phyloP scores from a whole-genome alignment of 495 filamentous ascomycete species.

The Pseudomonodictys pantanalensis region DNA sequence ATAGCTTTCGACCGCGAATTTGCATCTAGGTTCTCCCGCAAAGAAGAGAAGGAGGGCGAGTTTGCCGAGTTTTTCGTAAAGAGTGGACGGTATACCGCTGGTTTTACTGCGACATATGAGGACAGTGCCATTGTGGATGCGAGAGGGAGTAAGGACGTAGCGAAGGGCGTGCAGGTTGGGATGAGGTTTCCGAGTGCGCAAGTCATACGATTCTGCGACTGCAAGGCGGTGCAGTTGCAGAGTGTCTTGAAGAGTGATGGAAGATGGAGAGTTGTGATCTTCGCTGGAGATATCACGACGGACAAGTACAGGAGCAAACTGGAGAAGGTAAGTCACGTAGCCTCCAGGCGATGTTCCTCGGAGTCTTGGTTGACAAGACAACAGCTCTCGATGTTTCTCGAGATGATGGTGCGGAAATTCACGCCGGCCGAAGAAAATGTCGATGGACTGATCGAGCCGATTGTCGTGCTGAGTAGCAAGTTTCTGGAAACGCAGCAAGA shows the following conservation, averaged over 20 bases:
- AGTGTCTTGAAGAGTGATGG: conserved; percentile 53
- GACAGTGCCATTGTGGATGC: conserved; percentile 15
- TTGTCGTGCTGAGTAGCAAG: conserved; percentile 55
- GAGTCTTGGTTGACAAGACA: background rate
- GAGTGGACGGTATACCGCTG: conserved; percentile 63
- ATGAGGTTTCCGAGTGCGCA: conserved; percentile 57
- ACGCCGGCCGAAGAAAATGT: conserved; percentile 47
- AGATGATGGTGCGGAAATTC: conserved; percentile 44
- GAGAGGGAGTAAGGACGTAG: conserved; percentile 34
- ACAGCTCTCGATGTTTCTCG: conserved; percentile 41
- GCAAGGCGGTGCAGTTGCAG: conserved; percentile 53
- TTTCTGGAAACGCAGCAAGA: conserved; percentile 57
- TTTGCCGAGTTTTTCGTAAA: conserved; percentile 61
- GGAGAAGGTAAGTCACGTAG: conserved; percentile 22
- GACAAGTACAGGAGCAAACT: conserved; percentile 27
- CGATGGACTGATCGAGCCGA: conserved; percentile 60
- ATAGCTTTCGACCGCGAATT: conserved; percentile 73
- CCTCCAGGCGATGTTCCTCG: background rate
- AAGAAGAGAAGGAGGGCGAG: conserved; percentile 10
- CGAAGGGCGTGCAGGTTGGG: conserved; percentile 50
- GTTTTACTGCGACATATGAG: conserved; percentile 57
- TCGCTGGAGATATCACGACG: conserved; percentile 52
- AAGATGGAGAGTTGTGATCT: conserved; percentile 60
- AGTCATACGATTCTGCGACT: conserved; percentile 58
- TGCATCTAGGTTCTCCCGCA: conserved; percentile 56